A percentile compares a stretch with the other conserved stretches of the same genome.
phyloP scores from a whole-genome alignment of 306 rosid species.

The Boehmeria nivea region DNA sequence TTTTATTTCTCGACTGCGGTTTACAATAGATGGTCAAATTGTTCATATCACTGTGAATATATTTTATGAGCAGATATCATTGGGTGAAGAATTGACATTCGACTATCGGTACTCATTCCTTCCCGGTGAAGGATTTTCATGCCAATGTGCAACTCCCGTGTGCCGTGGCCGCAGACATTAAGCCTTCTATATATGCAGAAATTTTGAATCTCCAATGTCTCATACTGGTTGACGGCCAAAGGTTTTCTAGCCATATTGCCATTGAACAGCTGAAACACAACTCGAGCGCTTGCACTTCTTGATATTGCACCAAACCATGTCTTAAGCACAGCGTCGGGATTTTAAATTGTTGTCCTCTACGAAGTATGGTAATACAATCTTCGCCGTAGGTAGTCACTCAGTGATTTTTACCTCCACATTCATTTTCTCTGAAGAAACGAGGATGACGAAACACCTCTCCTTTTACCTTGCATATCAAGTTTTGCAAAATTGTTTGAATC shows the following conservation, averaged over 20 bases:
- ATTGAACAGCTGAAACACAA: constrained; percentile 9
- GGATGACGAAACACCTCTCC: background rate
- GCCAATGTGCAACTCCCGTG: constrained; percentile 55
- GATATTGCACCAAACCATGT: no score
- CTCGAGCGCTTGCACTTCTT: constrained; percentile 5
- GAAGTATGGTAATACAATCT: no score
- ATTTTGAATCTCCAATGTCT: constrained; percentile 4
- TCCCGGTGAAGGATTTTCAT: constrained; percentile 61
- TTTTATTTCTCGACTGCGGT: no score
- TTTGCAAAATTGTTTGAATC: no score
- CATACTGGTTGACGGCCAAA: constrained; percentile 7
- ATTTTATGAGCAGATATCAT: constrained; percentile 56
- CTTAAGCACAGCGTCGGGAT: no score
- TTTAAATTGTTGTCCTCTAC: no score
- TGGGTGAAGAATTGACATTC: constrained; percentile 85
- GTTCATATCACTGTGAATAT: no score
- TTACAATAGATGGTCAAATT: no score
- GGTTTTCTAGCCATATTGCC: constrained; percentile 11
- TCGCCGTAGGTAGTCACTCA: no score
- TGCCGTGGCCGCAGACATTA: constrained; percentile 62
- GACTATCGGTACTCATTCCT: constrained; percentile 48
- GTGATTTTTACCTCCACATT: no score
- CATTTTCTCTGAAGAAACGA: constrained; percentile 13
- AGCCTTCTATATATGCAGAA: constrained; percentile 18
- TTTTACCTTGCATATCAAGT: constrained; percentile 2